A percentile compares a stretch with the other conserved stretches of the same genome.
These are phyloP conservation scores for Stachybotrys echinatus DNA, from an alignment of 2,329 filamentous ascomycete species.

Conservation along the genomic window DNA sequence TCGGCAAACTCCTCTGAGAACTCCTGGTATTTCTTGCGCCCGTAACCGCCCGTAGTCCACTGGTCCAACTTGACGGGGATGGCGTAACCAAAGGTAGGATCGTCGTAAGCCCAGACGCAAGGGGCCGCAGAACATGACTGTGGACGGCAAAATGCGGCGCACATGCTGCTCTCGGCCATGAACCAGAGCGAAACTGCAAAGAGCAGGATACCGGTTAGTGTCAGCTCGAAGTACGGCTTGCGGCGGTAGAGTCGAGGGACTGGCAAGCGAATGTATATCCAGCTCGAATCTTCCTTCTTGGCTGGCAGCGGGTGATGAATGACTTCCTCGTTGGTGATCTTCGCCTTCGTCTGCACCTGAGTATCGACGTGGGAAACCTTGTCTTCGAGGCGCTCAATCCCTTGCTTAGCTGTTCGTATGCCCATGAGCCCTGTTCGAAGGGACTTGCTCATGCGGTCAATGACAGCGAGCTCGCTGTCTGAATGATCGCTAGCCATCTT, in stretches of 20 bases:
- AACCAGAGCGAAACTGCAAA: constrained; percentile 47
- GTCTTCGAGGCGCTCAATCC: constrained; percentile 53
- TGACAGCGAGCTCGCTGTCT: constrained; percentile 35
- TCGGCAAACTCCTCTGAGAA: constrained; percentile 40
- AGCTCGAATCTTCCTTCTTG: constrained; percentile 15
- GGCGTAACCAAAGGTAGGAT: constrained; percentile 55
- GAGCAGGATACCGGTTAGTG: constrained; percentile 40
- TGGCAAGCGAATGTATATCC: constrained; percentile 34
- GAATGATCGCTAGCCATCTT: constrained; percentile 14
- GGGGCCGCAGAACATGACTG: constrained; percentile 38
- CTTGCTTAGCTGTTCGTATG: constrained; percentile 50
- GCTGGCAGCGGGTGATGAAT: background rate
- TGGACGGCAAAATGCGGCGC: constrained; percentile 48
- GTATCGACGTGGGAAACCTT: constrained; percentile 38
- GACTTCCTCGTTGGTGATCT: constrained; percentile 1
- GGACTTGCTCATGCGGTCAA: constrained; percentile 46
- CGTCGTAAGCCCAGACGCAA: constrained; percentile 52
- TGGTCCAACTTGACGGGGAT: constrained; percentile 59
- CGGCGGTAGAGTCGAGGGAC: constrained; percentile 42
- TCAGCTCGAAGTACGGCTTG: constrained; percentile 40
- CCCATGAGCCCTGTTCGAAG: constrained; percentile 45
- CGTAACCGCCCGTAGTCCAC: constrained; percentile 50
- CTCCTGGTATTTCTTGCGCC: constrained; percentile 31
- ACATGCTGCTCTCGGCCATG: constrained; percentile 47
- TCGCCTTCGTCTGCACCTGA: constrained; percentile 5